Evolutionary conservation across 192 early-diverging fungal species (phyloP).

Genomic region (Globomyces pollinis-pini): DNA sequence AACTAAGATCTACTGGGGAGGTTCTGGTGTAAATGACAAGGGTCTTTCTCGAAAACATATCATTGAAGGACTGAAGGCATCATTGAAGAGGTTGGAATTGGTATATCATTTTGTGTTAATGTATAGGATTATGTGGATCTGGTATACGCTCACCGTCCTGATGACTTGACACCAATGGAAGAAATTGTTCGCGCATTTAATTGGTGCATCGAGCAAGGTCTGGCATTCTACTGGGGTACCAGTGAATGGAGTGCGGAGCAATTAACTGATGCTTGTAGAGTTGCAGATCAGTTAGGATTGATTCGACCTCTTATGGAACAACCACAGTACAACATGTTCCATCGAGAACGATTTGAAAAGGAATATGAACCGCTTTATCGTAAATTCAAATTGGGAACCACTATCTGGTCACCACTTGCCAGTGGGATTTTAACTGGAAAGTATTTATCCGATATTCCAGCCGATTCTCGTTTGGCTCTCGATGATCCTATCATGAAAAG

Average conservation of each 20-base stretch:
- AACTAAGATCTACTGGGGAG: constrained; percentile 58
- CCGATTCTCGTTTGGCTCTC: constrained; percentile 57
- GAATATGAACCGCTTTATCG: constrained; percentile 67
- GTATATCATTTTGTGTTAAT: too few relatives aligned
- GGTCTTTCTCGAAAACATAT: constrained; percentile 82
- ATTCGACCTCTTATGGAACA: constrained; percentile 65
- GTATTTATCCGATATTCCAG: constrained; percentile 63
- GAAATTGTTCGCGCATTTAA: constrained; percentile 82
- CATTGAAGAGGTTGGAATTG: constrained; percentile 60
- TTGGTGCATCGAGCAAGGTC: constrained; percentile 68
- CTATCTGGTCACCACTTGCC: constrained; percentile 74
- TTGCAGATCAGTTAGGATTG: constrained; percentile 60
- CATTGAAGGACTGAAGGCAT: constrained; percentile 68
- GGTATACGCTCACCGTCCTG: constrained; percentile 76
- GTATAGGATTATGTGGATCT: constrained; percentile 67
- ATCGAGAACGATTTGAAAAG: constrained; percentile 65
- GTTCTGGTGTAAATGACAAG: constrained; percentile 50
- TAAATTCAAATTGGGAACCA: constrained; percentile 59
- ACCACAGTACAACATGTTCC: constrained; percentile 82
- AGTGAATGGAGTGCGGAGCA: constrained; percentile 75
- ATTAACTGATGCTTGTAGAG: constrained; percentile 62
- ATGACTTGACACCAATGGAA: constrained; percentile 69
- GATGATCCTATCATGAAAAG: constrained; percentile 41
- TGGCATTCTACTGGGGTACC: constrained; percentile 75
- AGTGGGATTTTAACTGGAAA: constrained; percentile 61